phyloP scores from a whole-genome alignment of 2,329 filamentous ascomycete species.

The Xylariales sp. region DNA sequence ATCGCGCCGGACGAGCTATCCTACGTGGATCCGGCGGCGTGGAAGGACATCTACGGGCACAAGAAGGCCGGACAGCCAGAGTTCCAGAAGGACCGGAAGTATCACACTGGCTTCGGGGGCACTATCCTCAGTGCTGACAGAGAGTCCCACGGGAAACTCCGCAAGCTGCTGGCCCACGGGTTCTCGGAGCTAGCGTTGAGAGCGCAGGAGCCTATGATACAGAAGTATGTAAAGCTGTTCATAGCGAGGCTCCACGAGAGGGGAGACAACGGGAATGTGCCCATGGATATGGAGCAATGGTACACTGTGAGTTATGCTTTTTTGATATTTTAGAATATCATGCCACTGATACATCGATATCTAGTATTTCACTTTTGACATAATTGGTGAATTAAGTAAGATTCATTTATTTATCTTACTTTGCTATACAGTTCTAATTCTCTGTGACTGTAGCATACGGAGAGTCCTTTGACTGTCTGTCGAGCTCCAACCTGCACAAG shows the following conservation, averaged over 20 bases:
- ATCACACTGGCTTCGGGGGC: conserved; percentile 10
- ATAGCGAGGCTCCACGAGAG: conserved; percentile 6
- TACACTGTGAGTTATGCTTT: conserved; percentile 8
- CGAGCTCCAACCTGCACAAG: not conserved
- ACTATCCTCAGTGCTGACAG: conserved; percentile 21
- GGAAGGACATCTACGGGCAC: conserved; percentile 24
- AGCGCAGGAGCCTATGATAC: conserved; percentile 15
- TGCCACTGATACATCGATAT: not conserved
- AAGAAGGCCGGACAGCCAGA: conserved; percentile 21
- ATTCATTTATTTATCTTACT: too few relatives aligned
- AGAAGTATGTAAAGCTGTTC: conserved; percentile 14
- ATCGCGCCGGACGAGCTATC: conserved; percentile 34
- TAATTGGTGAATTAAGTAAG: conserved; percentile 13
- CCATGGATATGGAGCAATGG: conserved; percentile 10
- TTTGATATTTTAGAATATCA: not conserved
- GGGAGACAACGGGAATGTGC: not conserved
- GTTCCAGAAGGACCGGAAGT: conserved; percentile 15
- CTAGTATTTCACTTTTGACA: conserved; percentile 13
- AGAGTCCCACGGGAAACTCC: conserved; percentile 11
- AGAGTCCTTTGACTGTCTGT: not conserved
- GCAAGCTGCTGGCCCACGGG: conserved; percentile 10
- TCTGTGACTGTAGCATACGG: not conserved
- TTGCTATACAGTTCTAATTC: not conserved
- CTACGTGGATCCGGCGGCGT: conserved; percentile 28
- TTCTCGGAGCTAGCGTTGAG: conserved; percentile 14